Evolutionary conservation across 2,329 filamentous ascomycete species (phyloP).

Genomic region (Venturia oleaginea): DNA sequence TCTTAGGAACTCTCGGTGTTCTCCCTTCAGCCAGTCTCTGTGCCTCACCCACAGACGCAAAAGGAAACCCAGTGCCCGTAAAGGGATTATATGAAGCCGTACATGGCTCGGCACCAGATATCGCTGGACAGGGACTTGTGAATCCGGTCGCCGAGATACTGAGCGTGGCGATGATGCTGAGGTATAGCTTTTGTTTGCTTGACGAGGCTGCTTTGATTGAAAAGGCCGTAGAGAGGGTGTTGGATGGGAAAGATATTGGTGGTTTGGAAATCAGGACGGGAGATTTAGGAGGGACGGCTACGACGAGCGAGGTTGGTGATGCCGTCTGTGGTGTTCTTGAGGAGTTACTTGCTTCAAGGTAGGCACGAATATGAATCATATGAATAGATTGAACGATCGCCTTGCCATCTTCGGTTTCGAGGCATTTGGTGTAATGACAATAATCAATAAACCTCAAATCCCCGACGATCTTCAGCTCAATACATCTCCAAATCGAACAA

Average conservation of each 20-base stretch:
- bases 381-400: too few species aligned
- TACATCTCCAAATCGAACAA: too few species aligned
- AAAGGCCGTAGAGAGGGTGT: conserved; percentile 1
- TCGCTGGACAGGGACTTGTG: conserved; percentile 25
- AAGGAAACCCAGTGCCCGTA: conserved; percentile 18
- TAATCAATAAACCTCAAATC: too few species aligned
- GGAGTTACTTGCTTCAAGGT: not conserved
- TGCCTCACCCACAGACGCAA: conserved; percentile 19
- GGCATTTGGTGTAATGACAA: too few species aligned
- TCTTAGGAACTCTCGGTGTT: conserved; percentile 38
- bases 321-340: conserved; percentile 7
- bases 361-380: not conserved
- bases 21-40: conserved; percentile 39
- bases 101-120: conserved; percentile 26
- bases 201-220: conserved; percentile 9
- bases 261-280: conserved; percentile 10
- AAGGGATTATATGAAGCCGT: conserved; percentile 26
- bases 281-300: conserved; percentile 9
- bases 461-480: too few species aligned
- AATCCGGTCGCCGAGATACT: conserved; percentile 26
- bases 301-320: conserved; percentile 9
- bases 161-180: conserved; percentile 26
- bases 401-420: too few species aligned
- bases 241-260: conserved; percentile 5
- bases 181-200: conserved; percentile 19